Base-by-base conservation (phyloP, 108 stramenopile species). In the Stephanodiscus triporus region DNA sequence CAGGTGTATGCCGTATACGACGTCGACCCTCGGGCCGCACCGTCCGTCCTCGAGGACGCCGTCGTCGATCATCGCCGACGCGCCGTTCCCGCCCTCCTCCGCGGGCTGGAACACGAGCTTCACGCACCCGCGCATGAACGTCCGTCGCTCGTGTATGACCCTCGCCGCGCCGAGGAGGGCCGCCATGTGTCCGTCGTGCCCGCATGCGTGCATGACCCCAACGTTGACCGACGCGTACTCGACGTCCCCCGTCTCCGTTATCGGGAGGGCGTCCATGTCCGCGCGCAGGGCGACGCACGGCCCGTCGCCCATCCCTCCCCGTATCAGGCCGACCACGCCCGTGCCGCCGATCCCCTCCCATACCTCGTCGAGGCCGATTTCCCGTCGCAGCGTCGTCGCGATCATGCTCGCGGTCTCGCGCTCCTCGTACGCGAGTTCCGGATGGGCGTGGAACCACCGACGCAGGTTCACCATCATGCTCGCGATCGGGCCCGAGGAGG, bases 261-360 rank as follows among this genome's bases (percentile, higher is more conserved):
- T 93, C 17, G 97, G 95, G 57, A 98, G 60, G 1, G 94, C 96
- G 77, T 98, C 97, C 90, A 98, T 98, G 80, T 98, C 97, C 11
- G 97, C 94, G 22, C 97, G 82, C 5, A 98, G 67, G 16, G 93
- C 63, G 2, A 96, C 75, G 55, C 91, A 91, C 9, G 95, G 95
- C n/a, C 61, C 54, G 30, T 81, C 70, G 14, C 87, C 89, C 92
- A 45, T 87, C 85, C 13, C 95, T 92, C 9, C 91, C 95, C 27
- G 68, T 38, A 59, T 27, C 5, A 55, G 24, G 24, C 13, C 29
- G 24, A 55, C 13, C 19, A 55, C 40, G 7, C 40, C 40, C 40
- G 40, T 40, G 1, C 9, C 11, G 9, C 40, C 40, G 40, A 40
- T 8, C 1, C 11, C 11, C 40, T 40, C 40, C 10, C 11, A 40